Evolutionary conservation across 441 rosid genomes (phyloP).

Genomic region (Dalechampia spathulata): DNA sequence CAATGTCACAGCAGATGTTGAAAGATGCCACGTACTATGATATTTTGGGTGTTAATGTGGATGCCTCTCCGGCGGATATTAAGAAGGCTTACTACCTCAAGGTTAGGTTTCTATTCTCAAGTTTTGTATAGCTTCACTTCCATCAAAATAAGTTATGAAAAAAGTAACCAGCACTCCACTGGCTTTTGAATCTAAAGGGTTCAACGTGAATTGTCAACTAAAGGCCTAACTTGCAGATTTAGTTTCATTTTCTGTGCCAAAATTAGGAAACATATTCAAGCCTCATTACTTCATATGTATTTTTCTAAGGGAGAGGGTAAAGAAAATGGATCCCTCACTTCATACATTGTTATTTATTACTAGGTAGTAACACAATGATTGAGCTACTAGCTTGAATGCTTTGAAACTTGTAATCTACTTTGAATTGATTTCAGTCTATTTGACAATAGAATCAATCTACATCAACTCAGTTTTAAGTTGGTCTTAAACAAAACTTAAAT

Average conservation of each 20-base stretch:
- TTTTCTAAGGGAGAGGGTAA: background rate
- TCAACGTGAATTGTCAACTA: background rate
- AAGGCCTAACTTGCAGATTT: background rate
- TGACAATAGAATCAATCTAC: background rate
- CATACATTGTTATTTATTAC: too few relatives aligned
- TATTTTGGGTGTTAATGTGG: constrained; percentile 58
- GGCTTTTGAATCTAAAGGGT: background rate
- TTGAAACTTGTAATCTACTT: background rate
- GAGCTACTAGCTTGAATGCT: background rate
- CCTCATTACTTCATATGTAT: background rate
- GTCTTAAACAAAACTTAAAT: background rate
- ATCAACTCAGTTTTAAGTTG: background rate
- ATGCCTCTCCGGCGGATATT: constrained; percentile 73
- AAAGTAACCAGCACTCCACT: background rate
- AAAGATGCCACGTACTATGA: constrained; percentile 68
- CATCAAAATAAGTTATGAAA: background rate
- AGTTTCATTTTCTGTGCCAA: too few relatives aligned
- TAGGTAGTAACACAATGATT: background rate
- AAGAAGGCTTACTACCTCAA: constrained; percentile 90
- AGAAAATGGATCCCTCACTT: background rate
- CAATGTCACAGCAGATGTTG: constrained; percentile 40
- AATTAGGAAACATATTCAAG: too few relatives aligned
- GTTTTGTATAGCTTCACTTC: constrained; percentile 5
- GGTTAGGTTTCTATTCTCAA: constrained; percentile 34
- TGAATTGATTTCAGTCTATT: background rate